Conservation (phyloP, 306 rosid genomes). For the Vigna nakashimae region DNA sequence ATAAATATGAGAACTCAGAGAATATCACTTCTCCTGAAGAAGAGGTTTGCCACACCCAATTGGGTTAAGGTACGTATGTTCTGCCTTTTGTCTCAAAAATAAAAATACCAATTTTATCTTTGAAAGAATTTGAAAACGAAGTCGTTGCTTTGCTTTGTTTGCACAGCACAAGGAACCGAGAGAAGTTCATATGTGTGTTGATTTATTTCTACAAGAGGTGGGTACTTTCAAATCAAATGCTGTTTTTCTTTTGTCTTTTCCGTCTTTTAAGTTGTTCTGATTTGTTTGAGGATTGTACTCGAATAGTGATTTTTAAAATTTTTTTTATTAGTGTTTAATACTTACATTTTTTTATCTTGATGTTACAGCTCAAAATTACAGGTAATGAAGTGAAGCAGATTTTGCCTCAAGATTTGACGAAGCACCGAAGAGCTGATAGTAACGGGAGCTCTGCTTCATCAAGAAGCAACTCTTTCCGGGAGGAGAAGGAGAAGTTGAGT, state of each 20-base stretch:
- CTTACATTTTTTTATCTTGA: conserved; percentile 31
- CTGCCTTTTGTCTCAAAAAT: conserved; percentile 14
- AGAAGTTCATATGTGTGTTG: conserved; percentile 96
- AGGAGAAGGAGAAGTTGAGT: conserved; percentile 73
- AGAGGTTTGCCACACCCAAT: conserved; percentile 85
- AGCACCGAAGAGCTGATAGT: conserved; percentile 80
- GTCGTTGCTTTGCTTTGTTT: conserved; percentile 42
- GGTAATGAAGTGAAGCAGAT: conserved; percentile 77
- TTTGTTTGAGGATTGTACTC: conserved; percentile 14
- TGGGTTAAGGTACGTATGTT: conserved; percentile 83
- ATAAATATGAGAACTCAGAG: conserved; percentile 76
- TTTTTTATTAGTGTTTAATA: background rate
- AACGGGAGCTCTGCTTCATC: conserved; percentile 82
- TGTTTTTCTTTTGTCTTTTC: background rate
- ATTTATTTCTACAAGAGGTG: conserved; percentile 91
- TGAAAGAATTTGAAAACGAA: conserved; percentile 33
- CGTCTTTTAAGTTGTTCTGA: conserved; percentile 18
- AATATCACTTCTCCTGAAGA: conserved; percentile 78
- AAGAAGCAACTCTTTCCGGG: conserved; percentile 82
- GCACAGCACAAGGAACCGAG: conserved; percentile 96
- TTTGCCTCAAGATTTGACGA: conserved; percentile 72
- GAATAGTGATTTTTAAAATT: conserved; percentile 11
- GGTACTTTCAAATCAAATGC: conserved; percentile 30
- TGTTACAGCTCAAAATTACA: conserved; percentile 69
- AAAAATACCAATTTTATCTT: conserved; percentile 18